These are phyloP conservation scores for Fusarium nelsonii DNA, from an alignment of 2,329 filamentous ascomycete species.

Conservation along the genomic window DNA sequence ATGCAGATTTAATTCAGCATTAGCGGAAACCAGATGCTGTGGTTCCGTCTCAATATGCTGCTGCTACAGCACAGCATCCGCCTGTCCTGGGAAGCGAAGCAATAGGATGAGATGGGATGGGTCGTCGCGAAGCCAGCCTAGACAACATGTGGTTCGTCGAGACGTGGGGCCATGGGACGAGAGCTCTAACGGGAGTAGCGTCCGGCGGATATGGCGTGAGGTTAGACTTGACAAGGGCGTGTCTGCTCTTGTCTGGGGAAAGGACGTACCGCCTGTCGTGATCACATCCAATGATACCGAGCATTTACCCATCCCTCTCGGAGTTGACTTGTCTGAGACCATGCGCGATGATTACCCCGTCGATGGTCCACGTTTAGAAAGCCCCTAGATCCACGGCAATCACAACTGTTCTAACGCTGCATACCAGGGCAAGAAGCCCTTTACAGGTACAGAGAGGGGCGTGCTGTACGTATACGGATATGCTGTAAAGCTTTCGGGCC, in stretches of 20 bases:
- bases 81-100: conserved; percentile 28
- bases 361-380: conserved; percentile 24
- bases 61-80: conserved; percentile 20
- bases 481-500: conserved; percentile 26
- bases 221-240: conserved; percentile 39
- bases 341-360: conserved; percentile 34
- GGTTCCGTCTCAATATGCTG: conserved; percentile 31
- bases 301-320: conserved; percentile 29
- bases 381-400: conserved; percentile 40
- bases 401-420: conserved; percentile 20
- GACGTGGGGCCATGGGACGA: conserved; percentile 47
- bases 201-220: conserved; percentile 49
- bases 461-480: conserved; percentile 18
- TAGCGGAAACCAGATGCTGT: conserved; percentile 24
- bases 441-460: conserved; percentile 16
- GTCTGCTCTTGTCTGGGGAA: conserved; percentile 44
- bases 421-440: conserved; percentile 33
- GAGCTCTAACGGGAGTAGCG: conserved; percentile 47
- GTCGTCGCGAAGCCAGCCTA: conserved; percentile 36
- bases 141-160: conserved; percentile 41
- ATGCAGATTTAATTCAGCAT: conserved; percentile 12
- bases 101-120: conserved; percentile 44
- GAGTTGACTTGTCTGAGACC: conserved; percentile 36
- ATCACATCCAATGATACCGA: conserved; percentile 32
- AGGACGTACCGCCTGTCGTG: conserved; percentile 25